These are phyloP conservation scores for Perkinsus chesapeaki DNA, from an alignment of 169 alveolate genomes.

Conservation along the genomic window DNA sequence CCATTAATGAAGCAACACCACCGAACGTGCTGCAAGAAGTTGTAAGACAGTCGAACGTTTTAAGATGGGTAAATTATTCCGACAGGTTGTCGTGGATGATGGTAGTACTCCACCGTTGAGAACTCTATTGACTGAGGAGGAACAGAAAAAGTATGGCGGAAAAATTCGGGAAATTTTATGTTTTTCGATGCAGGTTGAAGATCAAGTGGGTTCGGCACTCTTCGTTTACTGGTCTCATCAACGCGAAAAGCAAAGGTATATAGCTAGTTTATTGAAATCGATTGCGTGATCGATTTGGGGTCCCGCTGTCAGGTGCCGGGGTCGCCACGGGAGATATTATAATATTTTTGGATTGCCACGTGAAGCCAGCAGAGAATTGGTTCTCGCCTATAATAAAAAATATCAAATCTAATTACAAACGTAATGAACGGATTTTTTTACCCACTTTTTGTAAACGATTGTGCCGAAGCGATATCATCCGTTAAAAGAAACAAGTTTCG, in stretches of 20 bases:
- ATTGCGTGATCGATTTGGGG: not conserved
- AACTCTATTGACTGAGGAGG: conserved; percentile 22
- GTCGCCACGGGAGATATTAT: conserved; percentile 33
- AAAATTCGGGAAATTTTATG: conserved; percentile 20
- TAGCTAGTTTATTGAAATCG: not conserved
- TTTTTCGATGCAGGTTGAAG: not conserved
- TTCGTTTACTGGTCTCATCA: not conserved
- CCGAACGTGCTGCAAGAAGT: conserved; percentile 20
- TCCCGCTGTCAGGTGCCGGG: conserved; percentile 22
- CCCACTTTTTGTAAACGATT: not conserved
- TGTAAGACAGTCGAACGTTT: not conserved
- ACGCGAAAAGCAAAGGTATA: conserved; percentile 24
- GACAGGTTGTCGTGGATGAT: conserved; percentile 27
- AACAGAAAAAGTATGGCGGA: conserved; percentile 14
- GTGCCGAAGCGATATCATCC: not conserved
- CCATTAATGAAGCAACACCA: conserved; percentile 30
- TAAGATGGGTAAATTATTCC: not conserved
- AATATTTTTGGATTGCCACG: conserved; percentile 50
- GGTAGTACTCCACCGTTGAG: conserved; percentile 18
- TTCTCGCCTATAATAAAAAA: conserved; percentile 12
- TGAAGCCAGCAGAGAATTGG: conserved; percentile 50
- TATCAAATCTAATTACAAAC: conserved; percentile 23
- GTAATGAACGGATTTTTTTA: conserved; percentile 15
- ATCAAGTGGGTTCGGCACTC: not conserved
- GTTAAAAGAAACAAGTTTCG: too few species aligned